A percentile compares a stretch with the other conserved stretches of the same genome.
Evolutionary conservation across 2,329 filamentous ascomycete species (phyloP).

Genomic region (Byssothecium circinans): DNA sequence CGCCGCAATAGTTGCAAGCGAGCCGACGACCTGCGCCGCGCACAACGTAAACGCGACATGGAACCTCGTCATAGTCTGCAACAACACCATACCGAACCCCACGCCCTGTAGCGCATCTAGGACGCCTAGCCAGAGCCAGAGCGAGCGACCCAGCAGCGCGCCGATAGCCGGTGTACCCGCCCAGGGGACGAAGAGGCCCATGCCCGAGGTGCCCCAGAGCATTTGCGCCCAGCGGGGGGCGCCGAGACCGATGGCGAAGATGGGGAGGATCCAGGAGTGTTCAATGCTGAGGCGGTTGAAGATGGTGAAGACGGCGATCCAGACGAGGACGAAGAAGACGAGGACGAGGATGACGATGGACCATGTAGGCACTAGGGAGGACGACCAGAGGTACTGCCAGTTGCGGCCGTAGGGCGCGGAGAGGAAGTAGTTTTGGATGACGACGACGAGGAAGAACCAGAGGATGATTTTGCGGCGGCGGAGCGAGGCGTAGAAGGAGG

Average conservation of each 20-base stretch:
- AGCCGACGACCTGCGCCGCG: slow-evolving; percentile 63
- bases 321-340: slow-evolving; percentile 58
- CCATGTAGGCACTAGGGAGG: slow-evolving; percentile 59
- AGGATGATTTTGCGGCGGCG: slow-evolving; percentile 65
- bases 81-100: slow-evolving; percentile 68
- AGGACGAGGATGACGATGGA: slow-evolving; percentile 59
- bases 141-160: slow-evolving; percentile 58
- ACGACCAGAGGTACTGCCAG: slow-evolving; percentile 66
- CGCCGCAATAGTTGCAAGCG: slow-evolving; percentile 63
- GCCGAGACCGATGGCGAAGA: slow-evolving; percentile 67
- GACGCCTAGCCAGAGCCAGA: slow-evolving; percentile 70
- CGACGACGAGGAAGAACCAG: slow-evolving; percentile 67
- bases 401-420: slow-evolving; percentile 67
- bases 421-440: slow-evolving; percentile 69
- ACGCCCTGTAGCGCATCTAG: slow-evolving; percentile 67
- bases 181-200: slow-evolving; percentile 61
- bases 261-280: slow-evolving; percentile 67
- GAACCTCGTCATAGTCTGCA: slow-evolving; percentile 66
- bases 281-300: slow-evolving; percentile 60
- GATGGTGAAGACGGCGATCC: slow-evolving; percentile 55
- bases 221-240: slow-evolving; percentile 70
- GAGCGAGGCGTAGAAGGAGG: slow-evolving; percentile 65
- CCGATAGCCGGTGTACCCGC: slow-evolving; percentile 57
- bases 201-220: slow-evolving; percentile 64
- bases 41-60: slow-evolving; percentile 66